Conservation (phyloP, 2,329 filamentous ascomycete species). For the Trichoderma koningii region DNA sequence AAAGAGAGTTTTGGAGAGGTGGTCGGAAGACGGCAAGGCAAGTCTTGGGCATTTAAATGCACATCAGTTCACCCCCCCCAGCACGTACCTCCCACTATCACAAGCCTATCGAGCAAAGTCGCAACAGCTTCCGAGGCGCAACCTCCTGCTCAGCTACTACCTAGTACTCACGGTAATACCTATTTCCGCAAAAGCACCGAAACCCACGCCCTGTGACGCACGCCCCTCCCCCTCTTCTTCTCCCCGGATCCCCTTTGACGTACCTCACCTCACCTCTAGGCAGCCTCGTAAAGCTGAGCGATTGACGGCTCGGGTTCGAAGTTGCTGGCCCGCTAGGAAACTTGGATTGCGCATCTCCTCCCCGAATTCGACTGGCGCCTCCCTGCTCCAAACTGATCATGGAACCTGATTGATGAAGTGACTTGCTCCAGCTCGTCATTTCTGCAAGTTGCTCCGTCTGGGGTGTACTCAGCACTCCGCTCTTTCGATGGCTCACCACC, state of each 20-base stretch:
- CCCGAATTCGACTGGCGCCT: not conserved
- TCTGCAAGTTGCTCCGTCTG: not conserved
- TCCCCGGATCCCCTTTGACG: not conserved
- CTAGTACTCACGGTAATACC: not conserved
- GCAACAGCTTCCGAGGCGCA: conserved; percentile 18
- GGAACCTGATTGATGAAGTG: no score
- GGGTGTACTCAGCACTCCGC: no score
- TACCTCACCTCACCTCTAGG: not conserved
- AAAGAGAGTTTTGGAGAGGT: not conserved
- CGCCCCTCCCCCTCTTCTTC: not conserved
- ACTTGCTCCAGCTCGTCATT: not conserved
- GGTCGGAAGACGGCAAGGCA: not conserved
- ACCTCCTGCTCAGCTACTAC: not conserved
- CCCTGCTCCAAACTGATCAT: not conserved
- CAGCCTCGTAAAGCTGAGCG: no score
- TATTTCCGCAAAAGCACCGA: not conserved
- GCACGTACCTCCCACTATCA: conserved; percentile 5
- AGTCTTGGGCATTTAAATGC: conserved; percentile 19
- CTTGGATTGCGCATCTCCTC: not conserved
- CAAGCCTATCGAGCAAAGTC: conserved; percentile 12
- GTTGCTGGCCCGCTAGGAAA: no score
- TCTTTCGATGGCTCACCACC: no score
- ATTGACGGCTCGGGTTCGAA: no score
- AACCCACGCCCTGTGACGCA: not conserved
- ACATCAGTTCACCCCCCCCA: not conserved